A percentile compares a stretch with the other conserved stretches of the same genome.
Evolutionary conservation across 2,329 filamentous ascomycete genomes (phyloP).

Genomic region (Lachnum nothofagi): DNA sequence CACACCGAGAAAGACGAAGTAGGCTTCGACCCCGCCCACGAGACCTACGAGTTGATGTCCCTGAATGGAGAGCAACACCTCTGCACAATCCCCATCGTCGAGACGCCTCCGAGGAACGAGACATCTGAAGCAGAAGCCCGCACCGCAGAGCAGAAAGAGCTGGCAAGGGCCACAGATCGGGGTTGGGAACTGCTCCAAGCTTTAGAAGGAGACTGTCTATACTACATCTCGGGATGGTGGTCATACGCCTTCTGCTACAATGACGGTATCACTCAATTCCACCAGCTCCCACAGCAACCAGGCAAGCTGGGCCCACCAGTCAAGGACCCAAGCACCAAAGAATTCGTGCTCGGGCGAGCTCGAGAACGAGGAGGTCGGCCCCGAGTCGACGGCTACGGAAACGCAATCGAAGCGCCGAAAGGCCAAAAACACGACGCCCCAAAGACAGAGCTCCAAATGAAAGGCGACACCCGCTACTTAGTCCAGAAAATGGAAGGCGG

Average conservation of each 20-base stretch:
- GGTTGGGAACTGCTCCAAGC: constrained; percentile 64
- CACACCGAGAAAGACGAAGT: constrained; percentile 4
- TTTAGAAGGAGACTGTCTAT: constrained; percentile 65
- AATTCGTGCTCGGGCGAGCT: constrained; percentile 60
- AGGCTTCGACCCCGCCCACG: constrained; percentile 22
- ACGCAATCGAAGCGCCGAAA: constrained; percentile 26
- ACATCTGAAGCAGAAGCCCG: constrained; percentile 46
- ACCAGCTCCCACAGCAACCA: constrained; percentile 58
- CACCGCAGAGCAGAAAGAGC: constrained; percentile 59
- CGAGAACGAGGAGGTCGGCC: constrained; percentile 30
- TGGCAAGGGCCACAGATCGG: constrained; percentile 60
- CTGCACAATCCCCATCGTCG: constrained; percentile 59
- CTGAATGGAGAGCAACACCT: constrained; percentile 56
- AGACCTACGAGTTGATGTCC: constrained; percentile 54
- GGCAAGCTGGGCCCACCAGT: constrained; percentile 61
- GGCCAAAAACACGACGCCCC: constrained; percentile 26
- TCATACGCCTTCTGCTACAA: constrained; percentile 72
- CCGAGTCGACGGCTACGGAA: constrained; percentile 33
- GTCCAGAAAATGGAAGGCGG: constrained; percentile 63
- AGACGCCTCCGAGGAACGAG: constrained; percentile 41
- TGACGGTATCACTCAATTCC: constrained; percentile 66
- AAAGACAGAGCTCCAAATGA: constrained; percentile 53
- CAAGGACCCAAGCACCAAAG: constrained; percentile 58
- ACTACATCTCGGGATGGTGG: constrained; percentile 71
- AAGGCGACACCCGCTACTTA: constrained; percentile 62